Evolutionary conservation across 768 basidiomycete genomes (phyloP).

Genomic region (Filobasidium floriforme): DNA sequence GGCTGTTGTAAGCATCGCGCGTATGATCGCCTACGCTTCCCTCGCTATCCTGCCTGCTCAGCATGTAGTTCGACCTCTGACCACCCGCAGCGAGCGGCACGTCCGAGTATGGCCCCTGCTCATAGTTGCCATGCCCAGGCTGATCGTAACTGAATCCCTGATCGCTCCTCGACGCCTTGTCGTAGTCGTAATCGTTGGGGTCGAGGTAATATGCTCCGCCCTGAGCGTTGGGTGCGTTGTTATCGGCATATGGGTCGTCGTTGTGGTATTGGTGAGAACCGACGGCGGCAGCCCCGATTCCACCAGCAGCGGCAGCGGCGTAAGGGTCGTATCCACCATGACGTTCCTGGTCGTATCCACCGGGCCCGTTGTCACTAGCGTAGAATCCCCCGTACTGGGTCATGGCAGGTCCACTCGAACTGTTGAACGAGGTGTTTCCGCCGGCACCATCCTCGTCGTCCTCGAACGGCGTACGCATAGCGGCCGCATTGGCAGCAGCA

Average conservation of each 20-base stretch:
- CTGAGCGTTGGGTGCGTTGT: background rate
- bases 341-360: slow-evolving; percentile 40
- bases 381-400: slow-evolving; percentile 42
- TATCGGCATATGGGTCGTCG: slow-evolving; percentile 9
- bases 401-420: slow-evolving; percentile 32
- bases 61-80: background rate
- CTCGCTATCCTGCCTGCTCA: slow-evolving; percentile 7
- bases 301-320: slow-evolving; percentile 29
- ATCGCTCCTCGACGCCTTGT: slow-evolving; percentile 17
- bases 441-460: slow-evolving; percentile 39
- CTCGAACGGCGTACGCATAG: slow-evolving; percentile 36
- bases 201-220: slow-evolving; percentile 22
- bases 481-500: slow-evolving; percentile 39
- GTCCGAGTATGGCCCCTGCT: slow-evolving; percentile 9
- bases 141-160: slow-evolving; percentile 9
- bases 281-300: slow-evolving; percentile 14
- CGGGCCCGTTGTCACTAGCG: slow-evolving; percentile 33
- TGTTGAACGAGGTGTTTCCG: slow-evolving; percentile 20
- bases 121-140: background rate
- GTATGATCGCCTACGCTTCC: slow-evolving; percentile 2
- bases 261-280: slow-evolving; percentile 16
- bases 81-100: background rate
- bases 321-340: slow-evolving; percentile 42
- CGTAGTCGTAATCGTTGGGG: slow-evolving; percentile 23
- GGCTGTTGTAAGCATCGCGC: slow-evolving; percentile 11